These are phyloP conservation scores for Penicillium sp. DNA, from an alignment of 2,329 filamentous ascomycete species.

Conservation along the genomic window DNA sequence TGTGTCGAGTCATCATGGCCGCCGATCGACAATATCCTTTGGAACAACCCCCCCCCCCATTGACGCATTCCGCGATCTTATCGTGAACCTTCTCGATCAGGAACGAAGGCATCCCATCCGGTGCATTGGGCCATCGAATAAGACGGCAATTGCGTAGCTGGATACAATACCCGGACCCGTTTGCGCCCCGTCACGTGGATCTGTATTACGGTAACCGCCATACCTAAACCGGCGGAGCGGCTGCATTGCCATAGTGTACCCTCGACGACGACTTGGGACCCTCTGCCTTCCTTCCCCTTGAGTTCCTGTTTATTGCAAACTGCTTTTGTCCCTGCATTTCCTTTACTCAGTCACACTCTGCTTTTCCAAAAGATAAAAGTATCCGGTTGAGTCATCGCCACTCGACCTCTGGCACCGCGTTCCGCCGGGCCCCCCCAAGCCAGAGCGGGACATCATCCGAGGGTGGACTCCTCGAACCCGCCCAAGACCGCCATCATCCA, in stretches of 20 bases:
- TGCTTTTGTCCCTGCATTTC: constrained; percentile 6
- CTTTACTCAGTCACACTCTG: not conserved
- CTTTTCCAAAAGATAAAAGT: constrained; percentile 7
- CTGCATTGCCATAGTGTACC: constrained; percentile 24
- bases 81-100: not conserved
- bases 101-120: no score
- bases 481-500: constrained; percentile 39
- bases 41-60: constrained; percentile 8
- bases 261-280: constrained; percentile 1
- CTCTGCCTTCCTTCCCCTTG: not conserved
- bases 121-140: not conserved
- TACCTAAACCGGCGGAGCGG: constrained; percentile 24
- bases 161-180: not conserved
- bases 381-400: constrained; percentile 27
- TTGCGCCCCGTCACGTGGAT: constrained; percentile 21
- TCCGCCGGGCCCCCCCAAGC: constrained; percentile 28
- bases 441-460: constrained; percentile 44
- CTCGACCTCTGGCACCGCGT: constrained; percentile 30
- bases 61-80: constrained; percentile 7
- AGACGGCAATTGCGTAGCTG: no score
- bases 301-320: not conserved
- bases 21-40: constrained; percentile 13
- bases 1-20: constrained; percentile 25
- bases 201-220: constrained; percentile 30
- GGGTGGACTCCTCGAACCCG: constrained; percentile 38